Evolutionary conservation across 2,329 filamentous ascomycete genomes (phyloP).

Genomic region (Hypoxylon sp.): DNA sequence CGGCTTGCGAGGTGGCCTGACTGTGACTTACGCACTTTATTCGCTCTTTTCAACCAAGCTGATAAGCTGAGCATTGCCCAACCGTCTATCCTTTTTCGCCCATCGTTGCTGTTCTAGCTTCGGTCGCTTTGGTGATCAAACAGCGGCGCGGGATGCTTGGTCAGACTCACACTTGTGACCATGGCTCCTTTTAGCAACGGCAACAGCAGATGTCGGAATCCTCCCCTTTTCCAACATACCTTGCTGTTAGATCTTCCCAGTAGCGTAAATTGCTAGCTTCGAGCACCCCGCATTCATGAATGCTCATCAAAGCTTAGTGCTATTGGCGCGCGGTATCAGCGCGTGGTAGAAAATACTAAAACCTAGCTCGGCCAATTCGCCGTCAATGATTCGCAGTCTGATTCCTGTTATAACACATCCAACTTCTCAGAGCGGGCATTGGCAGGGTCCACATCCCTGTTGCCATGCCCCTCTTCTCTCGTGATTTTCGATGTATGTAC

Average conservation of each 20-base stretch:
- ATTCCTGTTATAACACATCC: constrained; percentile 19
- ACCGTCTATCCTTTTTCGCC: constrained; percentile 14
- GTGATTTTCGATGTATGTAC: constrained; percentile 31
- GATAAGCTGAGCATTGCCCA: constrained; percentile 31
- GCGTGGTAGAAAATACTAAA: constrained; percentile 43
- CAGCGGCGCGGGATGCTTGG: constrained; percentile 21
- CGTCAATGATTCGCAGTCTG: constrained; percentile 17
- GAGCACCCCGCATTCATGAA: constrained; percentile 36
- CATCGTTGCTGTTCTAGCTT: constrained; percentile 35
- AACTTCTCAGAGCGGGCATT: constrained; percentile 12
- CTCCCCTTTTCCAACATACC: constrained; percentile 1
- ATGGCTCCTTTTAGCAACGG: constrained; percentile 14
- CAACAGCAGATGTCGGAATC: constrained; percentile 17
- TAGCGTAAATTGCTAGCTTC: constrained; percentile 31
- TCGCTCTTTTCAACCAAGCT: constrained; percentile 25
- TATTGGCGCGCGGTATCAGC: constrained; percentile 34
- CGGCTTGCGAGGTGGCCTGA: constrained; percentile 35
- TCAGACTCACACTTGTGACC: constrained; percentile 17
- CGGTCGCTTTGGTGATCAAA: constrained; percentile 34
- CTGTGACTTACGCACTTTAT: constrained; percentile 29
- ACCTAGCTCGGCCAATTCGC: constrained; percentile 27
- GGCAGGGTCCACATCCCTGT: constrained; percentile 38
- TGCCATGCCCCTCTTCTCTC: constrained; percentile 18
- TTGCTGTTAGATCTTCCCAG: constrained; percentile 24
- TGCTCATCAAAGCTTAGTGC: constrained; percentile 25